Base-by-base conservation (phyloP, 2,329 filamentous ascomycete species). In the Alternaria alternata region DNA sequence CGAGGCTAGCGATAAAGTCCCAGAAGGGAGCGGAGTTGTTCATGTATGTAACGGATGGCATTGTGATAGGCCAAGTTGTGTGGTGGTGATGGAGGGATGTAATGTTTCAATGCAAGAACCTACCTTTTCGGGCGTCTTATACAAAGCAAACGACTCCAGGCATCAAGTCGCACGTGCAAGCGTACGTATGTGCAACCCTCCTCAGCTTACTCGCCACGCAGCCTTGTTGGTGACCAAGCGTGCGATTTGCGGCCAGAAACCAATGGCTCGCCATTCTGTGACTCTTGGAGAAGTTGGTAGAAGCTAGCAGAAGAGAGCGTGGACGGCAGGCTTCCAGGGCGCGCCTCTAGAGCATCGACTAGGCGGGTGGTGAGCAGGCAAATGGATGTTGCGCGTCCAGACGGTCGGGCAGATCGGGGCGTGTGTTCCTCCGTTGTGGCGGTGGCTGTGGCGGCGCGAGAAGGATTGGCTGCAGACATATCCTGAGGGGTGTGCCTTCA, bases 21-120 rank as follows among this genome's bases (percentile, higher is more conserved):
- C 85, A 87, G 71, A 87, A 85, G 52, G 84, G 82, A 67, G 81
- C 80, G 5, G 80, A 80, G 56, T 82, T 79, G 59, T 86, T 85
- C 77, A 85, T 81, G 71, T 85, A 83, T 59, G 81, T 79, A 61
- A 86, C 76, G 55, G 83, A 83, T 70, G 85, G 81, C 84, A 87
- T 87, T 58, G 62, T 65, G 39, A 57, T 64, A 22, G 34, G 42
- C 28, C 48, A 30, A 44, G 7, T 51, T 4, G 49, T 66, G 53
- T 39, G 43, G 18, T 57, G 44, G 51, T 62, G 51, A 56, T 51
- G 39, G 34, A 52, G 54, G 48, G 64, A 59, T 54, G 43, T 52
- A 44, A 32, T 39, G 43, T 44, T 56, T 60, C 55, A 53, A 59
- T 54, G 62, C 53, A 7, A 62, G 34, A 41, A 6, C 51, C 59